phyloP scores from a whole-genome alignment of 495 filamentous ascomycete genomes.

The Barbatosphaeria neglecta region DNA sequence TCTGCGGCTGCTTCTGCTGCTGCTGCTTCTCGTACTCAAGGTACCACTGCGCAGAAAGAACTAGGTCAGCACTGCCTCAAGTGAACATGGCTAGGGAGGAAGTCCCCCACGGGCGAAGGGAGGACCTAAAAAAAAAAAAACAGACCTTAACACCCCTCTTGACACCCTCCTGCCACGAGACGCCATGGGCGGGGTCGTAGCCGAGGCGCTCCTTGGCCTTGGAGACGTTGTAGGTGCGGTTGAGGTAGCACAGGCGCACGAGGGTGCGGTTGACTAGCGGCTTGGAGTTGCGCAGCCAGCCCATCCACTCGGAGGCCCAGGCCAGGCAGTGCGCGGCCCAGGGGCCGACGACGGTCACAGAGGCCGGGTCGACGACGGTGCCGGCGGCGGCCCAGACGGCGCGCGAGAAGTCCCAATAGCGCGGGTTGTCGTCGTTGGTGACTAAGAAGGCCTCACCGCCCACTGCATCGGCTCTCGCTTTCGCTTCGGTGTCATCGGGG shows the following conservation, averaged over 20 bases:
- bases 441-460: conserved; percentile 71
- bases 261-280: conserved; percentile 49
- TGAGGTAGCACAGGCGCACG: conserved; percentile 50
- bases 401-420: conserved; percentile 67
- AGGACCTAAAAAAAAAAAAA: too few species aligned
- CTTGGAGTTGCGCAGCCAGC: conserved; percentile 45
- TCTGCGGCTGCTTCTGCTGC: not conserved
- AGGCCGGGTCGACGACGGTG: not conserved
- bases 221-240: conserved; percentile 48
- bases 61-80: not conserved
- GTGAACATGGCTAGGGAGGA: not conserved
- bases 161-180: conserved; percentile 48
- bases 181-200: conserved; percentile 38
- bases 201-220: conserved; percentile 53
- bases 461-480: conserved; percentile 26
- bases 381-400: conserved; percentile 26
- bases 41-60: not conserved
- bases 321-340: conserved; percentile 39
- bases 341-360: not conserved
- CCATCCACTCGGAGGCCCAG: conserved; percentile 42
- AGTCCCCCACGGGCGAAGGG: not conserved
- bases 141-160: conserved; percentile 37
- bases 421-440: conserved; percentile 60
- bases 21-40: not conserved
- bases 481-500: conserved; percentile 20